These are phyloP conservation scores for Phalaenopsis aphrodite DNA, from an alignment of 106 monocot species.

Conservation along the genomic window DNA sequence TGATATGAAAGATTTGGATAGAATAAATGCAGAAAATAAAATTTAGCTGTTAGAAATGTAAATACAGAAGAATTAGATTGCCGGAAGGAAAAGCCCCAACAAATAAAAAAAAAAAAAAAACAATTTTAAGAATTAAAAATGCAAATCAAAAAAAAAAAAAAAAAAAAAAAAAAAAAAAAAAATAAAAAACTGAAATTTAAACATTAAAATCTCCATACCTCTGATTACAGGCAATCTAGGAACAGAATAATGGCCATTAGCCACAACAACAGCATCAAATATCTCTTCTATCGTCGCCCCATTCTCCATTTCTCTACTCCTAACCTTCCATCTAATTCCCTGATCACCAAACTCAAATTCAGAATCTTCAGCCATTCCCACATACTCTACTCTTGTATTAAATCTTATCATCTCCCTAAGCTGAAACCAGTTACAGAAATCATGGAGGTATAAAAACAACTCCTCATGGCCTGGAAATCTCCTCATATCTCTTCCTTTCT, in stretches of 20 bases:
- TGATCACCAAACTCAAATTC: background rate
- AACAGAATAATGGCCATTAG: slow-evolving; percentile 54
- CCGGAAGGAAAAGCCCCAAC: too few species aligned
- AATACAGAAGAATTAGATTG: too few species aligned
- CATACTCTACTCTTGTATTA: slow-evolving; percentile 47
- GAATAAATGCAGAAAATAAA: too few species aligned
- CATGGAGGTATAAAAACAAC: slow-evolving; percentile 39
- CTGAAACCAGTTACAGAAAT: slow-evolving; percentile 41
- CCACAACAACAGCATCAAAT: slow-evolving; percentile 69
- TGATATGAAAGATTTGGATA: too few species aligned
- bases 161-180: background rate
- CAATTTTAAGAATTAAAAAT: background rate
- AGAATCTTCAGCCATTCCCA: slow-evolving; percentile 18
- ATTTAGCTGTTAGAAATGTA: too few species aligned
- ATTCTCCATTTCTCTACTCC: slow-evolving; percentile 14
- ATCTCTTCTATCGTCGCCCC: slow-evolving; percentile 27
- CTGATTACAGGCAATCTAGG: slow-evolving; percentile 48
- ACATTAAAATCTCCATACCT: slow-evolving; percentile 17
- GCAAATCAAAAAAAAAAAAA: background rate
- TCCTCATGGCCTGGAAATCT: slow-evolving; percentile 57
- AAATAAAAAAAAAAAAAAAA: too few species aligned
- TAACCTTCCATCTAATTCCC: slow-evolving; percentile 41
- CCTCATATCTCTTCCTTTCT: slow-evolving; percentile 43
- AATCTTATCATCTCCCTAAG: slow-evolving; percentile 49
- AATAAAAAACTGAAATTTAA: background rate